Conservation (phyloP, 176 grass and related monocot species). For the Aegilops longissima region DNA sequence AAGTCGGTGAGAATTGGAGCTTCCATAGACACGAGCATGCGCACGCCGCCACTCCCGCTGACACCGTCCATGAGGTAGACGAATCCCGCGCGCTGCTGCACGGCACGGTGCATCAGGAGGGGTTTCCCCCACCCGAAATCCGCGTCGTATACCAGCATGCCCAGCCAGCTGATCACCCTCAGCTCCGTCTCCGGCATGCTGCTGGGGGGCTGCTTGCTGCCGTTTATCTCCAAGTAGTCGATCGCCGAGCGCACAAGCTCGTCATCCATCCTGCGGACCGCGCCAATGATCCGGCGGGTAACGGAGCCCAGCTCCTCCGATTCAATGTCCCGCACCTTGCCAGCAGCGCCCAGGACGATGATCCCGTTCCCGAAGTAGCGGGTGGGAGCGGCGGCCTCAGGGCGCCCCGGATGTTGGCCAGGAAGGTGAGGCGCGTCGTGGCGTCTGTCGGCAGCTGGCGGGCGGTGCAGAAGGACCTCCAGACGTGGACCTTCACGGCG, state of each 20-base stretch:
- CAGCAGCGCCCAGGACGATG: background rate
- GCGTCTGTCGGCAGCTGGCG: background rate
- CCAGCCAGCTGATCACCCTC: background rate
- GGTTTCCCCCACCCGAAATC: background rate
- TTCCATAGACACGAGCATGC: too few species aligned
- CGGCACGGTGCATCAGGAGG: background rate
- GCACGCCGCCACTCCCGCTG: too few species aligned
- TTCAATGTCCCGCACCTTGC: background rate
- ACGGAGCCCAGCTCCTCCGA: background rate
- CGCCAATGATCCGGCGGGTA: background rate
- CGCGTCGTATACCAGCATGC: background rate
- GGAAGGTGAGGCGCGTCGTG: background rate
- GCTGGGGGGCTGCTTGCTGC: background rate
- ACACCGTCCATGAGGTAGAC: too few species aligned
- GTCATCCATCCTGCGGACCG: background rate
- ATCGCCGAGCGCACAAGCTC: background rate
- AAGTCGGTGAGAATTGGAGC: too few species aligned
- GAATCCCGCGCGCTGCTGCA: too few species aligned
- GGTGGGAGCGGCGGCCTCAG: background rate
- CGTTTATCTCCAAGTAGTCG: background rate
- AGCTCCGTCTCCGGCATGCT: background rate
- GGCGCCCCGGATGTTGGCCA: background rate
- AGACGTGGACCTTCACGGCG: background rate
- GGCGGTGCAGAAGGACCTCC: background rate
- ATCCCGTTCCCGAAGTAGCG: background rate